phyloP scores from a whole-genome alignment of 208 protist species.

The Trypanosoma platydactyli region DNA sequence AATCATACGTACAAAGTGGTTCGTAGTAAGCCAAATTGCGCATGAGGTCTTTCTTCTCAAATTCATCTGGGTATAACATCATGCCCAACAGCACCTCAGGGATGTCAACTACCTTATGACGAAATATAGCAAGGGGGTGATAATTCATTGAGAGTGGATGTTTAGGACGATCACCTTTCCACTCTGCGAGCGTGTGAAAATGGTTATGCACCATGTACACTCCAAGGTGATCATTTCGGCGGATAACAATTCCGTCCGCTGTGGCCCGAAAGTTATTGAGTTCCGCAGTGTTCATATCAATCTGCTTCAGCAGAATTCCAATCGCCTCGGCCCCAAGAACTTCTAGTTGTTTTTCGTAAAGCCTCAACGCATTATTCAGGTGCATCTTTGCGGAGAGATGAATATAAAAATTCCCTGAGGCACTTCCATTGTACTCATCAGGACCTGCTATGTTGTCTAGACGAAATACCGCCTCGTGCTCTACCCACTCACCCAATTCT shows the following conservation, averaged over 20 bases:
- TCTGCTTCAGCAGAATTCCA: slow-evolving; percentile 43
- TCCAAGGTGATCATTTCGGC: slow-evolving; percentile 56
- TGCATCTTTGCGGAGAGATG: slow-evolving; percentile 87
- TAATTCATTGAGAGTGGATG: slow-evolving; percentile 90
- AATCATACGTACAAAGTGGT: slow-evolving; percentile 85
- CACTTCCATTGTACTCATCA: slow-evolving; percentile 82
- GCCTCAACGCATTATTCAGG: slow-evolving; percentile 48
- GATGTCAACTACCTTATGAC: slow-evolving; percentile 83
- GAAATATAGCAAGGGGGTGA: slow-evolving; percentile 88
- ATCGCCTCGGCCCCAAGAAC: slow-evolving; percentile 53
- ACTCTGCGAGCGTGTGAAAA: slow-evolving; percentile 79
- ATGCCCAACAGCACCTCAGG: slow-evolving; percentile 88
- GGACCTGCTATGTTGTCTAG: slow-evolving; percentile 84
- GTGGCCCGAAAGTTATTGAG: slow-evolving; percentile 52
- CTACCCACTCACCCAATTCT: slow-evolving; percentile 81
- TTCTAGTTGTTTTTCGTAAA: slow-evolving; percentile 49
- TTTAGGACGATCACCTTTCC: slow-evolving; percentile 56
- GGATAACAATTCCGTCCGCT: slow-evolving; percentile 57
- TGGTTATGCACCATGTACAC: slow-evolving; percentile 89
- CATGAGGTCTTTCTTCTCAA: slow-evolving; percentile 73
- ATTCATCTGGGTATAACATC: slow-evolving; percentile 75
- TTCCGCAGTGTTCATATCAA: slow-evolving; percentile 69
- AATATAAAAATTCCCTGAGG: slow-evolving; percentile 88
- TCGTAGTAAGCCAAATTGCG: slow-evolving; percentile 81
- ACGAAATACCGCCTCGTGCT: slow-evolving; percentile 71